Base-by-base conservation (phyloP, 768 basidiomycete genomes). In the Tulasnella sp. region DNA sequence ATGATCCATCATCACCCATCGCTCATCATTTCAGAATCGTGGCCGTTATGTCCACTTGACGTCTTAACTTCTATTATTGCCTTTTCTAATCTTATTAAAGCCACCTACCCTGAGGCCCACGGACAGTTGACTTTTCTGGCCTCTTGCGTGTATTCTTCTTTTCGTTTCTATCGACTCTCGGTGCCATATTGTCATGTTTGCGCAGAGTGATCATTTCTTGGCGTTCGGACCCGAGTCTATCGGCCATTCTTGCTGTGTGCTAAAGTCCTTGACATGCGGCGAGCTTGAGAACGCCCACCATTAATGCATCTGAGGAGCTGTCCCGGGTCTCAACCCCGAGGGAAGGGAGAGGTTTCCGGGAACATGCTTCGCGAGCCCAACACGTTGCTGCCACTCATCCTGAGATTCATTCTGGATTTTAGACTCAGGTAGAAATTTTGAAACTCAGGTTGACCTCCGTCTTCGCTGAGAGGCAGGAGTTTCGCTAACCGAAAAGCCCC, bases 21-120 rank as follows among this genome's bases (percentile, higher is more conserved):
- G 44, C 69, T 8, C 69, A 70, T 62, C 69, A 70, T 62, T 52
- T 52, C 44, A 26, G 44, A 32, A 62, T 70, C 12, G 69, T 52
- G 26, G 69, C 69, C 16, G 37, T 70, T 47, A 47, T 70, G 69
- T n/a, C 69, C 35, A 70, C 34, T 52, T 42, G 52, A 59, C 26
- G 26, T 59, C n/a, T 59, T 22, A 22, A 29, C 52, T n/a, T n/a
- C n/a, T n/a, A n/a, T n/a, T n/a, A n/a, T n/a, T n/a, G n/a, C n/a
- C n/a, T n/a, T 59, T 59, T 59, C 29, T 2, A 59, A 59, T 8
- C 26, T 29, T 29, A n/a, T 59, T 14, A 6, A 17, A 32, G 3
- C 52, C 26, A 70, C 42, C 42, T 47, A 36, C 41, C 17, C n/a
- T 70, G 26, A 52, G 52, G 44, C 26, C 52, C 4, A 70, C 35